These are phyloP conservation scores for Podospora bellae-mahoneyi DNA, from an alignment of 495 filamentous ascomycete species.

Conservation along the genomic window DNA sequence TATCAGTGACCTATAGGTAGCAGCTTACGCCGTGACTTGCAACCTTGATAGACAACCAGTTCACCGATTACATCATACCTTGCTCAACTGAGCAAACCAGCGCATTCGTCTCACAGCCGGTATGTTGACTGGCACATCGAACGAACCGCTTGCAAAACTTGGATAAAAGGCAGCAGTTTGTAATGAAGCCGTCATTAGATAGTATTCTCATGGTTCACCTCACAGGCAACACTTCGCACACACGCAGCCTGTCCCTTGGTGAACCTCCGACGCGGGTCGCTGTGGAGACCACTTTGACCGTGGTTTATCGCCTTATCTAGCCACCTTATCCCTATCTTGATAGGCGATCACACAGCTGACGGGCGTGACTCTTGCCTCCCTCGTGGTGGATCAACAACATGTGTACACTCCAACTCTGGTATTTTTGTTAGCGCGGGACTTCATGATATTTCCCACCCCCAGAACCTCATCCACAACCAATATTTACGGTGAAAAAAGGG, in stretches of 20 bases:
- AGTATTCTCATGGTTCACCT: not conserved
- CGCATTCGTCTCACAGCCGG: not conserved
- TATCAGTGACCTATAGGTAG: not conserved
- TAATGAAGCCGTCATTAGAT: not conserved
- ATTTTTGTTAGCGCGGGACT: no score
- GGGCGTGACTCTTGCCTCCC: not conserved
- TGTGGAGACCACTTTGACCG: not conserved
- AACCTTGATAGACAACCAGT: not conserved
- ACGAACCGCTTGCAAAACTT: not conserved
- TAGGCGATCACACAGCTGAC: not conserved
- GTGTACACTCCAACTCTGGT: not conserved
- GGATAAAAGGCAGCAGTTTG: not conserved
- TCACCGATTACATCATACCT: conserved; percentile 9
- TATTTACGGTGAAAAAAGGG: no score
- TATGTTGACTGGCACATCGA: not conserved
- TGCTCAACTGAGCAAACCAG: not conserved
- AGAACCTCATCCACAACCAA: no score
- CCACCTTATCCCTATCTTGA: not conserved
- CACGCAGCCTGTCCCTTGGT: not conserved
- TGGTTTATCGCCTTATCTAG: not conserved
- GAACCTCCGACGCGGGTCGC: not conserved
- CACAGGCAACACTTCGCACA: not conserved
- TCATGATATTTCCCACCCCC: no score
- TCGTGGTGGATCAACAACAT: not conserved
- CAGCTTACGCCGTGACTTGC: not conserved